These are phyloP conservation scores for Asterophora parasitica DNA, from an alignment of 768 basidiomycete genomes.

Conservation along the genomic window DNA sequence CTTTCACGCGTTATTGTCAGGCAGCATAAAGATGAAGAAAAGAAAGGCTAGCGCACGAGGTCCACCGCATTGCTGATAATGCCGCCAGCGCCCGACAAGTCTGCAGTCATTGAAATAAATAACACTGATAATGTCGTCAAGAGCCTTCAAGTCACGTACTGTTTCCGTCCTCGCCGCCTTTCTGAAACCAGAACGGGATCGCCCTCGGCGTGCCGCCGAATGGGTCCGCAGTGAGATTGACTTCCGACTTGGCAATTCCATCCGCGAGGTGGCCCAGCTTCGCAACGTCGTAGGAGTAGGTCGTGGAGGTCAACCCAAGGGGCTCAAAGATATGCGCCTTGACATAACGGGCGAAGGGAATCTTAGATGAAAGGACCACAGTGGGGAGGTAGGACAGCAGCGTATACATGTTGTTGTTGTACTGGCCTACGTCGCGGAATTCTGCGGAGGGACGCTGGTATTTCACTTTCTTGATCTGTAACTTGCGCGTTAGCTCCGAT, in stretches of 20 bases:
- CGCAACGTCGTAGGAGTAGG: constrained; percentile 25
- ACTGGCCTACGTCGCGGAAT: constrained; percentile 26
- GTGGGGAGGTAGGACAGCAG: constrained; percentile 26
- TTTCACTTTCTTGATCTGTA: constrained; percentile 19
- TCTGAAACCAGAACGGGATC: constrained; percentile 18
- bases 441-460: constrained; percentile 26
- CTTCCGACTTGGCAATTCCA: constrained; percentile 18
- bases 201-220: background rate
- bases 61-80: constrained; percentile 21
- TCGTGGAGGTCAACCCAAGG: constrained; percentile 24
- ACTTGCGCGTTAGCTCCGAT: too few species aligned
- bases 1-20: background rate
- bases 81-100: constrained; percentile 19
- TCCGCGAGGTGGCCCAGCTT: constrained; percentile 25
- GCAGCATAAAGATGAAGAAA: background rate
- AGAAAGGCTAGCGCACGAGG: constrained; percentile 9
- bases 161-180: constrained; percentile 22
- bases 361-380: constrained; percentile 20
- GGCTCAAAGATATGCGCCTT: constrained; percentile 26
- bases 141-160: constrained; percentile 11
- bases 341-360: constrained; percentile 25
- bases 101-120: background rate
- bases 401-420: constrained; percentile 27
- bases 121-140: too few species aligned
- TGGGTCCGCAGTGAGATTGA: background rate